phyloP scores from a whole-genome alignment of 164 flowering plant genomes.

The Liquidambar formosana region DNA sequence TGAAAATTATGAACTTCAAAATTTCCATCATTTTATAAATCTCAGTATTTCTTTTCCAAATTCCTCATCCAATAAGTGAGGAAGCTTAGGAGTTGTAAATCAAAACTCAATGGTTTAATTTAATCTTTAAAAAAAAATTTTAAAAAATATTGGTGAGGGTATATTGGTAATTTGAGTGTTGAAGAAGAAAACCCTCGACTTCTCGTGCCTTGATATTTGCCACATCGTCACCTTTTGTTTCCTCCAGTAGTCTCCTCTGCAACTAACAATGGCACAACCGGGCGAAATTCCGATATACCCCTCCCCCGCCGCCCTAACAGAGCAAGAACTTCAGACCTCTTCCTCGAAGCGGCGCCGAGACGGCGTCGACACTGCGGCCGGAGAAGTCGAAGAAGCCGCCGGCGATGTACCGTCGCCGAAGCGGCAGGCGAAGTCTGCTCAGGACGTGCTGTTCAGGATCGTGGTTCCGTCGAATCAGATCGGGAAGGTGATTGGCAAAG shows the following conservation, averaged over 20 bases:
- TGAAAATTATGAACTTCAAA: no score
- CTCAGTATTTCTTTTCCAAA: no score
- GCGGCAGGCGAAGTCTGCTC: constrained; percentile 39
- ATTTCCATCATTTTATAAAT: no score
- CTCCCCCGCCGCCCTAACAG: background rate
- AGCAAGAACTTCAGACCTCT: background rate
- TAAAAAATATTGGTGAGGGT: no score
- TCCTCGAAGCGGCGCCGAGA: constrained; percentile 51
- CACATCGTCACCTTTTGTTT: background rate
- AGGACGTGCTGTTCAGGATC: constrained; percentile 67
- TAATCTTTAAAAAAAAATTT: no score
- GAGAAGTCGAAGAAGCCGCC: background rate
- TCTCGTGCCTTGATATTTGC: background rate
- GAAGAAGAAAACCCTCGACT: no score
- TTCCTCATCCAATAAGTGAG: no score
- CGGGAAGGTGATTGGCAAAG: constrained; percentile 82
- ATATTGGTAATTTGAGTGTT: no score
- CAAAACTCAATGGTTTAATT: no score
- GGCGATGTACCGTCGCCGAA: constrained; percentile 35
- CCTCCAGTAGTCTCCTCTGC: background rate
- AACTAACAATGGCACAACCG: constrained; percentile 15
- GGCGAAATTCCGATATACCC: constrained; percentile 17
- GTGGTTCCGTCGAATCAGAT: constrained; percentile 80
- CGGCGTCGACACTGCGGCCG: constrained; percentile 15
- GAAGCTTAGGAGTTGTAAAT: no score